phyloP scores from a whole-genome alignment of 1,284 basidiomycete species.

The Ganoderma sinense region DNA sequence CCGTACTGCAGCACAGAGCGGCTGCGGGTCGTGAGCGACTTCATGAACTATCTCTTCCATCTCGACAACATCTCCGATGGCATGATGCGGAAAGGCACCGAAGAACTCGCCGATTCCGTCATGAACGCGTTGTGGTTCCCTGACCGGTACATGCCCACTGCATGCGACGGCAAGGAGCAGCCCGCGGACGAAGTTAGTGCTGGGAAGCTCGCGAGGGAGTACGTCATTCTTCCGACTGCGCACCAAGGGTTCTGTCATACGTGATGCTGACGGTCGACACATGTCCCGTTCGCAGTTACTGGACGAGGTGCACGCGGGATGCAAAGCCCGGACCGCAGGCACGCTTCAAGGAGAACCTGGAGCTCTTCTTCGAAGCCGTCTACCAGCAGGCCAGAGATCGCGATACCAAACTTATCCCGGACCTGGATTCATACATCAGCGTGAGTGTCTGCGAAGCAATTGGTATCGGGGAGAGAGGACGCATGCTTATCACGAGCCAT shows the following conservation, averaged over 20 bases:
- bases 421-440: conserved; percentile 49
- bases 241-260: neutral
- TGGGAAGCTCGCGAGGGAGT: conserved; percentile 44
- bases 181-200: conserved; percentile 31
- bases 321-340: conserved; percentile 39
- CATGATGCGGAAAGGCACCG: conserved; percentile 41
- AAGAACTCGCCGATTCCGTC: conserved; percentile 42
- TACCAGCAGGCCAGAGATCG: conserved; percentile 44
- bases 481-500: neutral
- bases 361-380: conserved; percentile 48
- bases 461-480: neutral
- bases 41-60: conserved; percentile 49
- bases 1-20: conserved; percentile 57
- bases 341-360: conserved; percentile 46
- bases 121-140: conserved; percentile 49
- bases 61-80: conserved; percentile 50
- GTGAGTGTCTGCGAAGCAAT: conserved; percentile 22
- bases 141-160: conserved; percentile 39
- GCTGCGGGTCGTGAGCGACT: conserved; percentile 63
- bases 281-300: conserved; percentile 35
- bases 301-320: conserved; percentile 44
- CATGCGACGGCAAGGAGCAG: conserved; percentile 30
- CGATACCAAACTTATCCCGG: conserved; percentile 40
- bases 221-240: conserved; percentile 16
- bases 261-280: conserved; percentile 1